Base-by-base conservation (phyloP, 2,329 filamentous ascomycete species). In the Trichophyton schoenleinii region DNA sequence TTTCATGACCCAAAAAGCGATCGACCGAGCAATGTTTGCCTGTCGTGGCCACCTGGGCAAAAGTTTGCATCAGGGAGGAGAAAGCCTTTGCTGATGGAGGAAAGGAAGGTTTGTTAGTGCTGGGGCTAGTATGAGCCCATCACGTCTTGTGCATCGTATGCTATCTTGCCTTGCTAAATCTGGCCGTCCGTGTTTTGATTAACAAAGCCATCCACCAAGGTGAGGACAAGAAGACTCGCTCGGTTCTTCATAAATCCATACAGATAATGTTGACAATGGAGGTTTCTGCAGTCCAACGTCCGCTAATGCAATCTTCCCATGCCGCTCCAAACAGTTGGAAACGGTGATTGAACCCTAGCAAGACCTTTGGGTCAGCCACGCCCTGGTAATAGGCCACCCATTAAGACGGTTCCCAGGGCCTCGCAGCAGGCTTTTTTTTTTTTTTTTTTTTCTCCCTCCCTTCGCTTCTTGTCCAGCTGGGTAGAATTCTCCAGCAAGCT, bases 301-400 rank as follows among this genome's bases (percentile, higher is more conserved):
- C 49, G 49, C 49, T 53, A 53, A 53, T 53, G 49, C 49, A 53
- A 15, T 53, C 49, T 13, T 34, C 49, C 49, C 49, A 53, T 53
- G 49, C 49, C n/a, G 49, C 49, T 53, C 49, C 49, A n/a, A 13
- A 53, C 28, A 34, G 49, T 25, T 53, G 49, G 49, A n/a, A 53
- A 53, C 49, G n/a, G 11, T 25, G 49, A 34, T 34, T 25, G 49
- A 53, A 53, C 49, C 49, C 49, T 53, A 53, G 49, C 22, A 31
- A 18, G 44, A n/a, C 22, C 49, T 53, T 53, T 31, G 49, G 44
- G 44, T 22, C 44, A 53, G 49, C 49, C 49, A 53, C 22, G 4
- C 49, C 49, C 49, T 15, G 22, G 49, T 53, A 53, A 53, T 34
- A 28, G 49, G 28, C 28, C 25, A 31, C 25, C 22, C 49, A 53